These are phyloP conservation scores for Ascoidea asiatica DNA, from an alignment of 805 yeast species.

Conservation along the genomic window DNA sequence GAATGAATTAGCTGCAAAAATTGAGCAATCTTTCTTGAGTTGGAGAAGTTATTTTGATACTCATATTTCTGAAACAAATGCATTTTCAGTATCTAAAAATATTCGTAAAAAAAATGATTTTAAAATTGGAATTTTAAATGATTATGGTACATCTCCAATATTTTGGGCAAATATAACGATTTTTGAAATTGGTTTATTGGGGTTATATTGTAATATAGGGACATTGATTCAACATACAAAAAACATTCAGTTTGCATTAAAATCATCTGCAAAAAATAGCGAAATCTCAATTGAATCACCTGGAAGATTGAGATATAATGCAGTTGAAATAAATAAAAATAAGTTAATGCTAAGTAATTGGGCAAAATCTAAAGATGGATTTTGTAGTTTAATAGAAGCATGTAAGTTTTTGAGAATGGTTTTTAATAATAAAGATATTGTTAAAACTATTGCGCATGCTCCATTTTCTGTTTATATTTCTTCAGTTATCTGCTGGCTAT, in stretches of 20 bases:
- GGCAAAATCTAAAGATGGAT: constrained; percentile 17
- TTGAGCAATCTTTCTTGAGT: constrained; percentile 18
- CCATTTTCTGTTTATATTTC: constrained; percentile 12
- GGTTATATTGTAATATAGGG: constrained; percentile 16
- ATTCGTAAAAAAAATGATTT: constrained; percentile 1
- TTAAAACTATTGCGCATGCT: constrained; percentile 15
- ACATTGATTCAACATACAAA: constrained; percentile 10
- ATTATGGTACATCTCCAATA: constrained; percentile 20
- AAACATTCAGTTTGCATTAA: constrained; percentile 1
- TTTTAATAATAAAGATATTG: constrained; percentile 13
- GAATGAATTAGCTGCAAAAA: constrained; percentile 15
- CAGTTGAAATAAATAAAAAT: constrained; percentile 11
- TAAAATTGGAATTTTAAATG: constrained; percentile 12
- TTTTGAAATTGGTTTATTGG: constrained; percentile 16
- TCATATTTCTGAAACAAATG: constrained; percentile 17
- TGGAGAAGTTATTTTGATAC: constrained; percentile 23
- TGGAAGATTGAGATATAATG: constrained; percentile 5
- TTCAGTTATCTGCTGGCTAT: constrained; percentile 13
- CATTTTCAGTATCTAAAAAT: constrained; percentile 4
- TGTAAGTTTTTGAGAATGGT: constrained; percentile 17
- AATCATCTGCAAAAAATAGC: neutral
- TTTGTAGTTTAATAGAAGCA: constrained; percentile 15
- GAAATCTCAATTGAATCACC: constrained; percentile 1
- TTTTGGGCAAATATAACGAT: constrained; percentile 21
- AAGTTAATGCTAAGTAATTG: constrained; percentile 12